These are phyloP conservation scores for Cutaneotrichosporon dermatis DNA, from an alignment of 1,284 basidiomycete genomes.

Conservation along the genomic window DNA sequence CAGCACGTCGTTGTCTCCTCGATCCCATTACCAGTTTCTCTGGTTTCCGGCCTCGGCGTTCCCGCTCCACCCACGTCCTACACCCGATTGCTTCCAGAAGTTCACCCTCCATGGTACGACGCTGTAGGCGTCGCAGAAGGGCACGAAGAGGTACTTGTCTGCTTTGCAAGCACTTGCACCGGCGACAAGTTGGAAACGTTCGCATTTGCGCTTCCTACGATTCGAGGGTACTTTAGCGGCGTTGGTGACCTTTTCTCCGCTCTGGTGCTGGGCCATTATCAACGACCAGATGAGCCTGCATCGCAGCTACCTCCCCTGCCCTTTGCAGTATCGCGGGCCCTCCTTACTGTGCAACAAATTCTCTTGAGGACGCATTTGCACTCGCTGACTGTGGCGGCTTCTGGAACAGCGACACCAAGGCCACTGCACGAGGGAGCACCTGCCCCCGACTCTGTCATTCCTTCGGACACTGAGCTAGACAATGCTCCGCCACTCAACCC, in stretches of 20 bases:
- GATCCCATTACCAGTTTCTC: conserved; percentile 53
- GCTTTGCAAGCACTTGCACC: conserved; percentile 55
- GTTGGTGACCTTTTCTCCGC: conserved; percentile 97
- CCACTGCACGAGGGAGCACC: conserved; percentile 22
- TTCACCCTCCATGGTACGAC: conserved; percentile 36
- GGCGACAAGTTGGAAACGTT: conserved; percentile 53
- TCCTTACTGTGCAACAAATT: conserved; percentile 81
- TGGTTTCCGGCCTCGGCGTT: conserved; percentile 34
- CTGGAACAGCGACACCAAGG: conserved; percentile 29
- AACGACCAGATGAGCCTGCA: conserved; percentile 24
- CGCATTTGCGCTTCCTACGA: conserved; percentile 68
- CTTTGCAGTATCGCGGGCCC: conserved; percentile 62
- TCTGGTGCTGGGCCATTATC: conserved; percentile 77
- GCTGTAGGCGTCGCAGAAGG: conserved; percentile 21
- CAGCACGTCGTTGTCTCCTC: conserved; percentile 90
- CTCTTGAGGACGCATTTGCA: conserved; percentile 65
- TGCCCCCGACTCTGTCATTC: conserved; percentile 27
- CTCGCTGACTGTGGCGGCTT: conserved; percentile 19
- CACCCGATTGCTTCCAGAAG: conserved; percentile 27
- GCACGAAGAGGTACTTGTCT: conserved; percentile 61
- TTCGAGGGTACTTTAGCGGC: conserved; percentile 90
- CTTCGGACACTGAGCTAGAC: conserved; percentile 69
- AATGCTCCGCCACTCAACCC: conserved; percentile 29
- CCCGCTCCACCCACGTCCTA: conserved; percentile 42
- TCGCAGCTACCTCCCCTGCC: conserved; percentile 50